Conservation (phyloP, 2,329 filamentous ascomycete species). For the Sporothrix pseudoabietina region DNA sequence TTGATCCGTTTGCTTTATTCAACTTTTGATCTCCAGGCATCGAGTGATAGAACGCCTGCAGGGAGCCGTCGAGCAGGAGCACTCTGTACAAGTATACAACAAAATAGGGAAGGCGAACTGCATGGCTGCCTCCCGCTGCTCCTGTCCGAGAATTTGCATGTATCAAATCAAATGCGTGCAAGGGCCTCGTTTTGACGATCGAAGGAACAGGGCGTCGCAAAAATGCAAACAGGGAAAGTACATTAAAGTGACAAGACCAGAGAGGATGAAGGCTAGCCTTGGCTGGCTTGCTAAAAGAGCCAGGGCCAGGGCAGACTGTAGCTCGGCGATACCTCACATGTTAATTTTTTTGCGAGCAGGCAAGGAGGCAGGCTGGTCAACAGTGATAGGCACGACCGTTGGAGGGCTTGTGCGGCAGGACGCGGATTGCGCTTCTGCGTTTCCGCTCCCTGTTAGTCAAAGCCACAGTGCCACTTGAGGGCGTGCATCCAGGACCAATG, state of each 20-base stretch:
- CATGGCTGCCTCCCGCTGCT: neutral
- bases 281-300: neutral
- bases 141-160: neutral
- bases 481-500: neutral
- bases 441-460: neutral
- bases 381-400: neutral
- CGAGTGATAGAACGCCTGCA: neutral
- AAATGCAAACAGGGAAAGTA: neutral
- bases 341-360: neutral
- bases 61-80: neutral
- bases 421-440: neutral
- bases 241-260: neutral
- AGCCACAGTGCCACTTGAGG: neutral
- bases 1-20: neutral
- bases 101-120: neutral
- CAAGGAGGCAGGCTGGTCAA: neutral
- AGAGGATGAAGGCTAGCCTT: neutral
- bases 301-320: neutral
- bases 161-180: neutral
- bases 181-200: neutral
- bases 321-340: constrained; percentile 14
- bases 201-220: constrained; percentile 1
- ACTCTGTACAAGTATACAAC: too few relatives aligned
- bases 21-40: neutral
- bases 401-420: neutral